These are phyloP conservation scores for Pseudonitzschia delicatissima DNA, from an alignment of 108 stramenopile genomes.

Conservation along the genomic window DNA sequence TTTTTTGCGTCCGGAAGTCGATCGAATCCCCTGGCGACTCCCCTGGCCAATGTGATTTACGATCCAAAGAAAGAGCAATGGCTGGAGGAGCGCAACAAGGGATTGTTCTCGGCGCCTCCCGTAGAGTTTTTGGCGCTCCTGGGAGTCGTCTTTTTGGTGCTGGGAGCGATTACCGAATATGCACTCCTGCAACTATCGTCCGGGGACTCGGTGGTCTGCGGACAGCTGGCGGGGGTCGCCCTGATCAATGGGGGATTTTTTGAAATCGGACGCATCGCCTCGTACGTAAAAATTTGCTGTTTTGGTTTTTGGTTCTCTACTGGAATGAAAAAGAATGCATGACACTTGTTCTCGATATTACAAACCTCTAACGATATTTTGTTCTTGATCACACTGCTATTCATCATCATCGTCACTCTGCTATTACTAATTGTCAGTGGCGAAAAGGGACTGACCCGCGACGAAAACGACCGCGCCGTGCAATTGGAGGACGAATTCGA, in stretches of 20 bases:
- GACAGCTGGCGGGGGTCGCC: slow-evolving; percentile 72
- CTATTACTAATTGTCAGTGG: slow-evolving; percentile 10
- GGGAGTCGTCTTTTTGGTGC: slow-evolving; percentile 43
- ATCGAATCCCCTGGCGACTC: slow-evolving; percentile 68
- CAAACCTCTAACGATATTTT: not conserved
- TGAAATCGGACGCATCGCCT: slow-evolving; percentile 75
- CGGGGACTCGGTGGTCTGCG: slow-evolving; percentile 50
- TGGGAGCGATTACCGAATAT: slow-evolving; percentile 61
- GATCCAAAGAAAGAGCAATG: slow-evolving; percentile 50
- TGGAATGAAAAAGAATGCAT: no score
- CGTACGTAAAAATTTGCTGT: no score
- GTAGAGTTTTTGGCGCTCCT: slow-evolving; percentile 44
- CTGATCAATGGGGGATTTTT: slow-evolving; percentile 67
- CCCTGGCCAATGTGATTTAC: slow-evolving; percentile 79
- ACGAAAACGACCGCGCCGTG: slow-evolving; percentile 55
- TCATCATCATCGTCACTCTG: not conserved
- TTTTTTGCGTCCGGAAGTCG: slow-evolving; percentile 73
- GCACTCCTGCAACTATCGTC: slow-evolving; percentile 56
- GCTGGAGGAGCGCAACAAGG: slow-evolving; percentile 79
- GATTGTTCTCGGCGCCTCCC: slow-evolving; percentile 66
- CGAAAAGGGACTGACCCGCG: slow-evolving; percentile 56
- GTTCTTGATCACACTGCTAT: not conserved
- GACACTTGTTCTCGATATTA: not conserved
- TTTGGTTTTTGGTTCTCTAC: no score
- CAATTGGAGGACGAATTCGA: slow-evolving; percentile 63